Evolutionary conservation across 345 rosid species (phyloP), one percentile per base, ranked within the genome.

Genomic region (Ceriops tagal): DNA sequence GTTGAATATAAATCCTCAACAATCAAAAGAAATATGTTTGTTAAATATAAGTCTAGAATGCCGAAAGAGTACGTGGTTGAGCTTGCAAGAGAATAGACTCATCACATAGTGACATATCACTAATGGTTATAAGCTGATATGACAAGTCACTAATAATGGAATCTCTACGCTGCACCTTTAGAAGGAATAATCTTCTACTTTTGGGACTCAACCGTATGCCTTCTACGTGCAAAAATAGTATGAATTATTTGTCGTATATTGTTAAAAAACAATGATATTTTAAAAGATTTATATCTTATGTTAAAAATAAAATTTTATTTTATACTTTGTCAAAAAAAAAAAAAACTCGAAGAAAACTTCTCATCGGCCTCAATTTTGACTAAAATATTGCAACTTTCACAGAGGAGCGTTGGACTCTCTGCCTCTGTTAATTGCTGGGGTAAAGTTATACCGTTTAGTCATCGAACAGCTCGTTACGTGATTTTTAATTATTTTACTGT

Each of bases 131-230:
- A 13, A 5, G 28, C 5, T 35, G 27, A 62, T 6, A 62, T 6
- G 68, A 53, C 68, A 55, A 37, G 74, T 58, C 39, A 35, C 39
- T 8, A 51, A n/a, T 59, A 56, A 71, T 69, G 68, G 66, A 67
- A 24, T 24, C 74, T 47, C 77, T 72, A 73, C 65, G 26, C 32
- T 69, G 71, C 74, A 64, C 65, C 67, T 60, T 60, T 4, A n/a
- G 70, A 68, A 72, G 58, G 58, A 53, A 52, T 39, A 46, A 46
- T 10, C 26, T 27, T 43, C 18, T 52, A 15, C n/a, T 31, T 39
- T 68, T 18, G 43, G 20, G 57, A 24, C 16, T 53, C 31, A 15
- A 26, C 21, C 56, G 3, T 20, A 30, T 26, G 5, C 46, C 43
- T 15, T 24, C 26, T 24, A 43, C 37, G 39, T 20, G 66, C 67